Percentiles rank a stretch among this genome's conserved stretches.
Conservation (phyloP, 352 stramenopile species). For the Halophytophthora polymorphica region DNA sequence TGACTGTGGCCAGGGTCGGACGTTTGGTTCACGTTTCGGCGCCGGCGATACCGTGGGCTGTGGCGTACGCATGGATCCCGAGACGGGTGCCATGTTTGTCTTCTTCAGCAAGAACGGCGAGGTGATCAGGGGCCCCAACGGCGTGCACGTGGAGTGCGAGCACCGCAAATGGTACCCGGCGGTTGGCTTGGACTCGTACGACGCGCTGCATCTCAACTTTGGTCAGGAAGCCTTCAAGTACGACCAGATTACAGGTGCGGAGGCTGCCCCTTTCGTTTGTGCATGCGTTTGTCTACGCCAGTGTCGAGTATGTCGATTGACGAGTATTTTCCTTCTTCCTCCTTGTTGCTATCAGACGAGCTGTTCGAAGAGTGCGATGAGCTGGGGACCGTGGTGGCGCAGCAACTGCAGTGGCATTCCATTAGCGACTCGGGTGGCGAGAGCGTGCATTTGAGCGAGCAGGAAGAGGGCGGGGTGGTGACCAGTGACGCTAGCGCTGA, state of each 20-base stretch:
- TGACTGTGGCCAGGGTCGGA: slow-evolving; percentile 24
- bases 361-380: slow-evolving; percentile 27
- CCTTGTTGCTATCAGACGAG: slow-evolving; percentile 9
- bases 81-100: slow-evolving; percentile 25
- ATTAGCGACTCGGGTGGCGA: slow-evolving; percentile 42
- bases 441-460: too few relatives aligned
- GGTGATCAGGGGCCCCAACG: slow-evolving; percentile 35
- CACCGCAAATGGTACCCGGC: slow-evolving; percentile 72
- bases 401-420: slow-evolving; percentile 56
- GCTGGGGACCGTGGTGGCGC: slow-evolving; percentile 17
- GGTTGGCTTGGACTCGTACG: slow-evolving; percentile 80
- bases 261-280: background rate
- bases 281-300: too few relatives aligned
- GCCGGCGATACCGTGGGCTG: slow-evolving; percentile 32
- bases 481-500: slow-evolving; percentile 18
- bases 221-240: slow-evolving; percentile 69
- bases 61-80: slow-evolving; percentile 20
- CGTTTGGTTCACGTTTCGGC: slow-evolving; percentile 33
- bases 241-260: slow-evolving; percentile 19
- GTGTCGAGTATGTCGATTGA: background rate
- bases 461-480: too few relatives aligned
- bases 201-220: slow-evolving; percentile 84
- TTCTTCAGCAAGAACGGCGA: slow-evolving; percentile 80
- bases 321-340: background rate
- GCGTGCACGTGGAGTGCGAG: slow-evolving; percentile 36